phyloP scores from a whole-genome alignment of 148 eudicot species.

The Agrostemma githago region DNA sequence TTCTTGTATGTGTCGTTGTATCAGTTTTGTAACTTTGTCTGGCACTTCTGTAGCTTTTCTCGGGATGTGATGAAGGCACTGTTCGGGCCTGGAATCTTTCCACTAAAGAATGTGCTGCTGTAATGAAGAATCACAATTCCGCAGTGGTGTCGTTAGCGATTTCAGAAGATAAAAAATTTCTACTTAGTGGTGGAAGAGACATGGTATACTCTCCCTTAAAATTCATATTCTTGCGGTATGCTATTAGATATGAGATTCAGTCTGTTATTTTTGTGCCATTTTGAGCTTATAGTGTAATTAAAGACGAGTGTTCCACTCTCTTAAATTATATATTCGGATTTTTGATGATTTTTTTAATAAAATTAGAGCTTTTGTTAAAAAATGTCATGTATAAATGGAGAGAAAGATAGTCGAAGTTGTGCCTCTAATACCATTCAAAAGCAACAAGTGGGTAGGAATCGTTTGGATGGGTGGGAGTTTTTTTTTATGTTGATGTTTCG shows the following conservation, averaged over 20 bases:
- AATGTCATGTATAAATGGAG: no score
- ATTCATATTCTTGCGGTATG: not conserved
- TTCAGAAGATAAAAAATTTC: conserved; percentile 70
- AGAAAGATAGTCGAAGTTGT: no score
- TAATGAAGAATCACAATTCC: conserved; percentile 78
- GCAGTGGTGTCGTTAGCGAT: conserved; percentile 77
- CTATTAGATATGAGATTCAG: not conserved
- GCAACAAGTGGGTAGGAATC: no score
- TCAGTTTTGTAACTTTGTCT: not conserved
- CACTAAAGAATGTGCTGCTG: conserved; percentile 65
- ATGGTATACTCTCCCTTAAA: conserved; percentile 37
- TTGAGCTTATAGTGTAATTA: not conserved
- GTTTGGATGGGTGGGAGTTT: no score
- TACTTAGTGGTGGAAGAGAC: conserved; percentile 92
- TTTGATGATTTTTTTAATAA: no score
- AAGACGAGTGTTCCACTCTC: not conserved
- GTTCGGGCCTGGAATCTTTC: conserved; percentile 84
- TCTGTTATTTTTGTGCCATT: not conserved
- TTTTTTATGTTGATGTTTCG: not conserved
- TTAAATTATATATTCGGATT: no score
- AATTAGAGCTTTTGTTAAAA: no score
- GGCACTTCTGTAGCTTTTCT: conserved; percentile 56
- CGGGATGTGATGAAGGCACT: conserved; percentile 80
- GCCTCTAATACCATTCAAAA: no score
- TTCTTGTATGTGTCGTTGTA: not conserved